These are phyloP conservation scores for Kuraishia hungarica DNA, from an alignment of 805 yeast species.

Conservation along the genomic window DNA sequence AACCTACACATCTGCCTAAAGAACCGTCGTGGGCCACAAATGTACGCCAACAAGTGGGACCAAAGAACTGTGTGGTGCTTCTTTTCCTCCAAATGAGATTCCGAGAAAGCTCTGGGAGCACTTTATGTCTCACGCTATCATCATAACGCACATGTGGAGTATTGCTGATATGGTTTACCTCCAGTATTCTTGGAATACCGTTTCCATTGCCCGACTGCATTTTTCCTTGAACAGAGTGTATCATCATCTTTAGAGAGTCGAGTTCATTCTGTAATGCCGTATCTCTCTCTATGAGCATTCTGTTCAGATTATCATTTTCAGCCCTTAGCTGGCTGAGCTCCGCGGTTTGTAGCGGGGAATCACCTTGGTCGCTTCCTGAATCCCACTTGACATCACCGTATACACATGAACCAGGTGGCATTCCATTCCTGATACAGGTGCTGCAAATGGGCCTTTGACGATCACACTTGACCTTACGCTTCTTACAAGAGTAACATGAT, in stretches of 20 bases:
- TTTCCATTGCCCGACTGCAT: not conserved
- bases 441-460: constrained; percentile 24
- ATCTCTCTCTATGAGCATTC: not conserved
- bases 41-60: not conserved
- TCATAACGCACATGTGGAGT: not conserved
- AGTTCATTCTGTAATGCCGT: not conserved
- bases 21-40: not conserved
- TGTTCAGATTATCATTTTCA: not conserved
- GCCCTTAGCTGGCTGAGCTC: not conserved
- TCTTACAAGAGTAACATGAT: constrained; percentile 38
- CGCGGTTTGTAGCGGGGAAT: not conserved
- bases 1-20: not conserved
- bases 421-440: constrained; percentile 17
- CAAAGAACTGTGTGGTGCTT: not conserved
- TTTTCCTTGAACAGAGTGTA: not conserved
- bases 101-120: not conserved
- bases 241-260: not conserved
- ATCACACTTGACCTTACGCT: constrained; percentile 36
- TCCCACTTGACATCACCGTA: constrained; percentile 7
- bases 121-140: not conserved
- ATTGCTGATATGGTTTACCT: not conserved
- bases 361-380: not conserved
- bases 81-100: not conserved
- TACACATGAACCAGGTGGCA: constrained; percentile 14
- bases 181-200: not conserved